A percentile compares a stretch with the other conserved stretches of the same genome.
phyloP scores from a whole-genome alignment of 1,284 basidiomycete genomes.

The Melampsora larici-populina region DNA sequence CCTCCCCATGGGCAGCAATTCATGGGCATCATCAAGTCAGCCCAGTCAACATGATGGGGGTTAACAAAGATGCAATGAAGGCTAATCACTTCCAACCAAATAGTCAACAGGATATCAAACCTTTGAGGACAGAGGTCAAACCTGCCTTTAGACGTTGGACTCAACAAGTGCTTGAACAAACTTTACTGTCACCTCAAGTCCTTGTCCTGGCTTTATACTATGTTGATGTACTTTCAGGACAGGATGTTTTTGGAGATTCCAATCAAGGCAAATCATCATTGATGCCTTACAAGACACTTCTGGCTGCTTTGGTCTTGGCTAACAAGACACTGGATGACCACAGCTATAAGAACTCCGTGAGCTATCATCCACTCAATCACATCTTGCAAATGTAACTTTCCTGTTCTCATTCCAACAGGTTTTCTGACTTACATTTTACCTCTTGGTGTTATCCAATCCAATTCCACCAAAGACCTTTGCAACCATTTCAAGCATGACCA shows the following conservation, averaged over 20 bases:
- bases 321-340: slow-evolving; percentile 41
- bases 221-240: slow-evolving; percentile 13
- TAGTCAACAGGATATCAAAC: neutral
- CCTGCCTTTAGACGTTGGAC: slow-evolving; percentile 37
- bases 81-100: neutral
- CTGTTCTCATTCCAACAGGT: neutral
- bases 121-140: slow-evolving; percentile 31
- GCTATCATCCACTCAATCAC: neutral
- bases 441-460: too few species aligned
- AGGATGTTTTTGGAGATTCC: slow-evolving; percentile 29
- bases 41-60: slow-evolving; percentile 5
- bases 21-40: neutral
- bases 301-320: slow-evolving; percentile 29
- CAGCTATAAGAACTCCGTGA: slow-evolving; percentile 34
- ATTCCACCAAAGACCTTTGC: slow-evolving; percentile 21
- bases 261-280: slow-evolving; percentile 23
- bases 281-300: slow-evolving; percentile 34
- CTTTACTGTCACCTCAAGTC: slow-evolving; percentile 34
- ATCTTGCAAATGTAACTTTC: neutral
- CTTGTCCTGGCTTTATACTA: slow-evolving; percentile 34
- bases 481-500: slow-evolving; percentile 40
- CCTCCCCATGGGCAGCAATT: neutral
- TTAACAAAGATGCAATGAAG: slow-evolving; percentile 32
- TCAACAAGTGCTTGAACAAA: slow-evolving; percentile 26
- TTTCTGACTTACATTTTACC: neutral